Conservation (phyloP, 345 rosid species). For the Leavenworthia alabamica region DNA sequence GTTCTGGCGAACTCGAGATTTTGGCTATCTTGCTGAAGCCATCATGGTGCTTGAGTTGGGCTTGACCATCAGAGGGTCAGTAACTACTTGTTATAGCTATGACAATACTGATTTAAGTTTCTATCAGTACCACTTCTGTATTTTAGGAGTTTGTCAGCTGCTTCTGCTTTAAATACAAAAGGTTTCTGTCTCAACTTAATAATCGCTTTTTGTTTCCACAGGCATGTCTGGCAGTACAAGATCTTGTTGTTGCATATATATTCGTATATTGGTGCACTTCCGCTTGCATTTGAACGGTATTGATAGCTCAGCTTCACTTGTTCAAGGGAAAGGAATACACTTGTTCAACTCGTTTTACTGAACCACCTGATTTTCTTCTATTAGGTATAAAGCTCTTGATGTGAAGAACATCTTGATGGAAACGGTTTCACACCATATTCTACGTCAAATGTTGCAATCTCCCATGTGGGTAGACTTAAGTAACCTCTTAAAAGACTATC, state of each 20-base stretch:
- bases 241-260: slow-evolving; percentile 78
- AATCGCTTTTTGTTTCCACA: slow-evolving; percentile 37
- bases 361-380: neutral
- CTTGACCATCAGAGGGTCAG: slow-evolving; percentile 69
- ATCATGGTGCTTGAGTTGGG: slow-evolving; percentile 93
- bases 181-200: slow-evolving; percentile 8
- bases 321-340: neutral
- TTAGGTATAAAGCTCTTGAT: slow-evolving; percentile 90
- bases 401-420: slow-evolving; percentile 96
- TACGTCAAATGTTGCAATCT: slow-evolving; percentile 77
- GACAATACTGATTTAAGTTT: neutral
- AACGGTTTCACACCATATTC: slow-evolving; percentile 78
- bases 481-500: slow-evolving; percentile 76
- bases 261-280: slow-evolving; percentile 68
- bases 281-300: slow-evolving; percentile 81
- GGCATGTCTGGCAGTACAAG: slow-evolving; percentile 87
- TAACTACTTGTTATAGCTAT: neutral
- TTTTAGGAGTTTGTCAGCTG: neutral
- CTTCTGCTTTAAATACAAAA: neutral
- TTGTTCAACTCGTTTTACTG: slow-evolving; percentile 8
- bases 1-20: slow-evolving; percentile 65
- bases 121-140: neutral
- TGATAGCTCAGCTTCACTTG: slow-evolving; percentile 4
- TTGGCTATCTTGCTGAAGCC: slow-evolving; percentile 80
- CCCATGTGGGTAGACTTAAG: slow-evolving; percentile 73